Evolutionary conservation across 768 basidiomycete genomes (phyloP), one percentile per base, ranked within the genome.

Genomic region (Amanita exitialis): DNA sequence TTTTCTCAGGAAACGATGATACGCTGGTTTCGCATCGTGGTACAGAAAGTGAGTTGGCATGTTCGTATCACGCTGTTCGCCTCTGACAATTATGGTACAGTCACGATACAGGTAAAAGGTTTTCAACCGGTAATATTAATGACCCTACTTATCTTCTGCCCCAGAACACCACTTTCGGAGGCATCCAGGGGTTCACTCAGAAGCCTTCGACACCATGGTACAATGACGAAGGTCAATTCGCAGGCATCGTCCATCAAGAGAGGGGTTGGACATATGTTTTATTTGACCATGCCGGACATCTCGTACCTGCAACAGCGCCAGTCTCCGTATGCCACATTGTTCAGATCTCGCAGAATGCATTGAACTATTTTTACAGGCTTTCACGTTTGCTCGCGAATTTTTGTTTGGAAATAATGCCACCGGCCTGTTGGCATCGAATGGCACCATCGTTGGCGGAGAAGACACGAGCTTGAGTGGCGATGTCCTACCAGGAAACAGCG

Each of bases 131-230:
- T 30, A 35, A n/a, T n/a, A n/a, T n/a, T n/a, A n/a, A 6, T 45
- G 2, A 23, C 44, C 53, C 3, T 13, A 30, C 15, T 44, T 53
- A 48, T 5, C 21, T 25, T 27, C 15, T 34, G 16, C 9, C 1
- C 49, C 39, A 86, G 82, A 89, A 89, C 57, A 86, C 84, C 21
- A 86, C 86, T 0, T 89, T 87, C 56, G 85, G 83, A 21, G 86
- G 83, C 5, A 79, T 81, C 38, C 82, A 79, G 63, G 86, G 86
- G 3, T 89, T 89, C 62, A 79, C 81, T 3, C 70, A 77, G 43
- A 71, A 74, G 52, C 86, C 86, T 0, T 74, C 79, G 2, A 87
- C 86, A 0, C 75, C 79, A 0, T 88, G 84, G 83, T 66, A 64
- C 49, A 78, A 80, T 46, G 81, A 84, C 47, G 58, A 62, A 1